A percentile compares a stretch with the other conserved stretches of the same genome.
Evolutionary conservation across 1,284 basidiomycete species (phyloP).

Genomic region (Cutaneotrichosporon dermatis): DNA sequence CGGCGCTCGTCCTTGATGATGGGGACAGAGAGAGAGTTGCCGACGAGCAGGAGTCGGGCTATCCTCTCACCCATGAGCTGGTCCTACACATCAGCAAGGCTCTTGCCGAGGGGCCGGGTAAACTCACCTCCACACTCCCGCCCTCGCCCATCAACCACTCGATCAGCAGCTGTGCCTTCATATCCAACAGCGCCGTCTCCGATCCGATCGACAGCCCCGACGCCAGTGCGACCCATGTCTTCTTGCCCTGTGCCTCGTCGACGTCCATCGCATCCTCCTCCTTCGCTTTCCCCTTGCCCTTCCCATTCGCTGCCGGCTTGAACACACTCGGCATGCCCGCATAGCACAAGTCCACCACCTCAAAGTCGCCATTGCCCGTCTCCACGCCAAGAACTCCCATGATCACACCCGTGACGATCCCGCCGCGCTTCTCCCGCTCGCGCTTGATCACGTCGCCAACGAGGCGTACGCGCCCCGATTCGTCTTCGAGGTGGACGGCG

Average conservation of each 20-base stretch:
- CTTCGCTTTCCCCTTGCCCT: slow-evolving; percentile 44
- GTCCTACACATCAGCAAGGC: slow-evolving; percentile 48
- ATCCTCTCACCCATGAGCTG: slow-evolving; percentile 65
- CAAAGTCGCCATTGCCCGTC: slow-evolving; percentile 82
- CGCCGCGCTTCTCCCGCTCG: slow-evolving; percentile 50
- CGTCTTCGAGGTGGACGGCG: slow-evolving; percentile 86
- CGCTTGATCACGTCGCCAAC: slow-evolving; percentile 61
- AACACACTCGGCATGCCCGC: slow-evolving; percentile 70
- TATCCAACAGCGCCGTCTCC: slow-evolving; percentile 59
- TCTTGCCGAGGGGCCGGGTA: no score
- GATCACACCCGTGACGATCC: slow-evolving; percentile 81
- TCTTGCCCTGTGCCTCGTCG: slow-evolving; percentile 37
- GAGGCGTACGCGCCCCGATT: slow-evolving; percentile 83
- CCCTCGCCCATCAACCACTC: slow-evolving; percentile 85
- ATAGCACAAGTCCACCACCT: slow-evolving; percentile 85
- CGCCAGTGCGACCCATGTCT: slow-evolving; percentile 72
- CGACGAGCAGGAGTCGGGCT: slow-evolving; percentile 76
- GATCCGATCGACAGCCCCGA: slow-evolving; percentile 72
- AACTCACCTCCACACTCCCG: slow-evolving; percentile 58
- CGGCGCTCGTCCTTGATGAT: slow-evolving; percentile 53
- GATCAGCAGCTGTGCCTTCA: slow-evolving; percentile 70
- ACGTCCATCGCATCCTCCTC: slow-evolving; percentile 26
- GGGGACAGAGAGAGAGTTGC: slow-evolving; percentile 69
- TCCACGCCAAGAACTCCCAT: slow-evolving; percentile 86
- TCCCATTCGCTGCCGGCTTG: slow-evolving; percentile 34